phyloP scores from a whole-genome alignment of 1,139 yeast genomes.

The Pichia sp. region DNA sequence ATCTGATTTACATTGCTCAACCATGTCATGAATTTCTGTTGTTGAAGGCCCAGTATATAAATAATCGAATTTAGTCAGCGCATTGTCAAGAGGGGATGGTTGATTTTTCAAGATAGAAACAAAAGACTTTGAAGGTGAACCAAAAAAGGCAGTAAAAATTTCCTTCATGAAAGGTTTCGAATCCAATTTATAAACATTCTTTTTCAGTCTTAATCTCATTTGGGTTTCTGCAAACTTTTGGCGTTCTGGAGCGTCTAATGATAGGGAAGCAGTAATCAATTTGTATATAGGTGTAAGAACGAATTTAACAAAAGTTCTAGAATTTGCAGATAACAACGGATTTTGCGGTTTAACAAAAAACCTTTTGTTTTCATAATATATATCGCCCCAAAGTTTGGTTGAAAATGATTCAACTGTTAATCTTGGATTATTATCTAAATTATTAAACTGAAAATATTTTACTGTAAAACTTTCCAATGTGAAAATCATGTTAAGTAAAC shows the following conservation, averaged over 20 bases:
- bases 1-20: constrained; percentile 31
- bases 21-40: constrained; percentile 17
- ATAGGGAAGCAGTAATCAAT: constrained; percentile 54
- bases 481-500: constrained; percentile 57
- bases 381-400: constrained; percentile 70
- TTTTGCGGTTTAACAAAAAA: constrained; percentile 38
- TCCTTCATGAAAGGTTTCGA: constrained; percentile 50
- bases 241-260: constrained; percentile 43
- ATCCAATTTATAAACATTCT: constrained; percentile 42
- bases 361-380: constrained; percentile 45
- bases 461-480: constrained; percentile 59
- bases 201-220: constrained; percentile 39
- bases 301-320: constrained; percentile 61
- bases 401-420: constrained; percentile 41
- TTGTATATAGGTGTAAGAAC: constrained; percentile 80
- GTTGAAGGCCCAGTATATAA: constrained; percentile 17
- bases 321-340: constrained; percentile 23
- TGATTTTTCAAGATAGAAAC: constrained; percentile 42
- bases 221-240: constrained; percentile 39
- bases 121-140: constrained; percentile 42
- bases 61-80: constrained; percentile 23
- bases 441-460: constrained; percentile 38
- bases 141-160: constrained; percentile 52
- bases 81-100: constrained; percentile 38
- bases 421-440: constrained; percentile 10